Evolutionary conservation across 768 basidiomycete genomes (phyloP), one percentile per base, ranked within the genome.

Genomic region (Phallus indusiatus): DNA sequence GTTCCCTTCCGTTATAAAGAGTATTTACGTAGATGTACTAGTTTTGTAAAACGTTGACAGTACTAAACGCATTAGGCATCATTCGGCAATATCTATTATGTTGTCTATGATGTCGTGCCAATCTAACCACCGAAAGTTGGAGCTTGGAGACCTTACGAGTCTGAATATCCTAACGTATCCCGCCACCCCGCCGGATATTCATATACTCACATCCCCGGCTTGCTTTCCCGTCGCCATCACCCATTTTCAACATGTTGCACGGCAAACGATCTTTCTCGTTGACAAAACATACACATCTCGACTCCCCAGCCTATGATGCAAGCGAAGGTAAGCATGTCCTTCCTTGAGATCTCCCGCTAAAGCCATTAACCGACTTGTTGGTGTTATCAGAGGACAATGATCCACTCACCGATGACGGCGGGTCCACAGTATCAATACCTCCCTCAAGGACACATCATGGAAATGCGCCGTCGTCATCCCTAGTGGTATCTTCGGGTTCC

Each of bases 271-370:
- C 86, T 1, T 84, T 87, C 74, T 84, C 81, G 2, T 47, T 62
- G 42, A 47, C 36, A 64, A 87, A 82, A 67, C 79, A 84, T 66
- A 81, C 84, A 62, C 73, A 73, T 24, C 67, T 81, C 16, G 84
- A 88, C 57, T 88, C 86, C 1, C 86, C 86, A 17, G 86, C 86
- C 2, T 88, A 88, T 72, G 86, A 88, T 71, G 86, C 86, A 77
- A 82, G 54, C 59, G 63, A 62, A 36, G 52, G 53, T 62, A 33
- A 47, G 37, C 8, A 34, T 35, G n/a, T 21, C 11, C n/a, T 33
- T 7, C 46, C 37, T 5, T 20, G 14, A 18, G n/a, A 6, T 22
- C 21, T 14, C 20, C 14, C 6, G 60, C 52, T 65, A n/a, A n/a
- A n/a, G n/a, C 67, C 77, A 75, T 57, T 61, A 37, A n/a, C 33